Percentiles rank a stretch among this genome's conserved stretches.
Conservation (phyloP, 2,329 filamentous ascomycete species). For the Paraphoma chrysanthemicola region DNA sequence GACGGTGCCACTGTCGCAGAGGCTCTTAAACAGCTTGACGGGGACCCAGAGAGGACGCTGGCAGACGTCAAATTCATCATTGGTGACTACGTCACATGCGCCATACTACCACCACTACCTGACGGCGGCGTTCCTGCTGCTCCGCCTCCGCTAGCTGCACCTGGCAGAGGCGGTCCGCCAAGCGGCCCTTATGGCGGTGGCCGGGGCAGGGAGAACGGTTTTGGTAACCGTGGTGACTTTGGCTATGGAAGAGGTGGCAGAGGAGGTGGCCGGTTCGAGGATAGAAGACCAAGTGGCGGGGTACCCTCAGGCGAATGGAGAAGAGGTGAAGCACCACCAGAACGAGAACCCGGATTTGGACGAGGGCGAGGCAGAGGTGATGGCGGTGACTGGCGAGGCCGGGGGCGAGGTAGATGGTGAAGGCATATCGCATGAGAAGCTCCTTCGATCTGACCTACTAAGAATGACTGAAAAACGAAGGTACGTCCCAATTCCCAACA, state of each 20-base stretch:
- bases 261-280: conserved; percentile 40
- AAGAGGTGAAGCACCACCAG: conserved; percentile 68
- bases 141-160: conserved; percentile 54
- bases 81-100: conserved; percentile 86
- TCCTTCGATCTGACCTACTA: not conserved
- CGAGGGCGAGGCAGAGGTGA: conserved; percentile 48
- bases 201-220: conserved; percentile 40
- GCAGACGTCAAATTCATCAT: conserved; percentile 81
- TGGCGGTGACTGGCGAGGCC: conserved; percentile 38
- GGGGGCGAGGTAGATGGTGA: conserved; percentile 40
- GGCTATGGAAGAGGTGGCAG: conserved; percentile 48
- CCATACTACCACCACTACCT: conserved; percentile 75
- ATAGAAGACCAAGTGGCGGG: conserved; percentile 51
- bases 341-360: conserved; percentile 46
- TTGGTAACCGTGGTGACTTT: conserved; percentile 41
- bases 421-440: not conserved
- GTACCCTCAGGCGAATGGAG: conserved; percentile 69
- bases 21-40: conserved; percentile 56
- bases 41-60: conserved; percentile 75
- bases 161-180: conserved; percentile 39
- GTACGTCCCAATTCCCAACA: no score
- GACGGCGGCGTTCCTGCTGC: conserved; percentile 76
- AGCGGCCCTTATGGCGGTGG: conserved; percentile 33
- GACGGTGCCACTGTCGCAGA: conserved; percentile 30
- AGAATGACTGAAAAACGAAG: not conserved